Base-by-base conservation (phyloP, 805 yeast genomes). In the Starmerella sp. region DNA sequence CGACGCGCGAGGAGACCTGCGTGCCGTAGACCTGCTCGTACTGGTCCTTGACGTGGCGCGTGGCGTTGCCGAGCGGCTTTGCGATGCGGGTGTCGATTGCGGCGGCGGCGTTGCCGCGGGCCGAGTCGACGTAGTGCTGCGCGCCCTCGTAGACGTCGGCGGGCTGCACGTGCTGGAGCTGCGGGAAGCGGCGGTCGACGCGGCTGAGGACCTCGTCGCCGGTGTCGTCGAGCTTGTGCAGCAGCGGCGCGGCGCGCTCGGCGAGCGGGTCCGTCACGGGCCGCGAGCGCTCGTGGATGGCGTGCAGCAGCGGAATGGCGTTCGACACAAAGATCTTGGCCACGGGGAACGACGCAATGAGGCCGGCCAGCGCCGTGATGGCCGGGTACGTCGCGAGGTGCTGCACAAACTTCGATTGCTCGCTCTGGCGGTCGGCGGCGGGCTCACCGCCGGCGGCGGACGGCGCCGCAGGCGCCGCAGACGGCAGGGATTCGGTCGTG, bases 121-220 rank as follows among this genome's bases (percentile, higher is more conserved):
- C 72, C 28, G 65, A 62, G 15, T 66, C 67, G 29, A 71, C 66
- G 54, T 73, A 73, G 56, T 69, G 65, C 44, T 68, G 65, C 42
- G 74, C 75, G 39, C 70, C 70, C 32, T 69, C 71, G 10, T 77
- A 70, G n/a, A 73, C 71, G 38, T 71, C 73, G 53, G 76, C 69
- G 32, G 93, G 91, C 52, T 72, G 71, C 54, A 77, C 73, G 1
- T 83, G 76, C 70, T 80, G 79, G 54, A 82, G 69, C 39, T 73
- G 71, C 4, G 95, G 95, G 22, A 79, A 70, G 43, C 70, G 65
- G 56, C 68, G 66, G 63, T 89, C 96, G 44, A 87, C 70, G 37
- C 72, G 65, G 55, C 65, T 66, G 61, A 89, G 77, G n/a, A 78
- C 69, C 34, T 71, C 62, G 60, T 84, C 83, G n/a, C 82, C 74